A percentile compares a stretch with the other conserved stretches of the same genome.
phyloP scores from a whole-genome alignment of 495 filamentous ascomycete species.

The Penicillium roqueforti region DNA sequence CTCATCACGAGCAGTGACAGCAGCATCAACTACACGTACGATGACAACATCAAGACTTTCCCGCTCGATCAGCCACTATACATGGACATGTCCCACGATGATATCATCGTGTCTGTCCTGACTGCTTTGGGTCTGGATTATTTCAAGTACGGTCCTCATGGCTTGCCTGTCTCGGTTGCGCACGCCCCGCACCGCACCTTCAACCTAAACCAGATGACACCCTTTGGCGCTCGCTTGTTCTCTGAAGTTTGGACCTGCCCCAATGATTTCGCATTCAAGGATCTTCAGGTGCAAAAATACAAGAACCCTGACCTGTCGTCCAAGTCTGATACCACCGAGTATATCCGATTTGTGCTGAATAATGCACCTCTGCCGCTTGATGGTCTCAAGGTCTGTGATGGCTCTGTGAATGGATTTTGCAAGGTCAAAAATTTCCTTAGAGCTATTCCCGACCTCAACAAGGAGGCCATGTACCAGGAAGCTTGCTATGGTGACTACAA shows the following conservation, averaged over 20 bases:
- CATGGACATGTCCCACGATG: constrained; percentile 43
- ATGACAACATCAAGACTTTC: constrained; percentile 43
- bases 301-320: constrained; percentile 25
- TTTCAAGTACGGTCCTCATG: constrained; percentile 48
- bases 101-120: constrained; percentile 39
- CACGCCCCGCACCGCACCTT: constrained; percentile 31
- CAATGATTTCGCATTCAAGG: constrained; percentile 13
- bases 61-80: constrained; percentile 50
- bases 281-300: constrained; percentile 23
- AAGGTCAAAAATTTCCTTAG: constrained; percentile 20
- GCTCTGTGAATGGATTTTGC: constrained; percentile 28
- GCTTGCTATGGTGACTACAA: constrained; percentile 31
- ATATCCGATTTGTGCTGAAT: constrained; percentile 31
- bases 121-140: constrained; percentile 46
- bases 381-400: constrained; percentile 21
- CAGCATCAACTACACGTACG: constrained; percentile 58
- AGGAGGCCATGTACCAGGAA: constrained; percentile 26
- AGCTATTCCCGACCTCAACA: constrained; percentile 15
- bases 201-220: constrained; percentile 37
- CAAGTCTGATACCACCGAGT: constrained; percentile 16
- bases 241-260: constrained; percentile 52
- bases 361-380: constrained; percentile 28
- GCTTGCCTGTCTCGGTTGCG: constrained; percentile 45
- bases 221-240: constrained; percentile 57
- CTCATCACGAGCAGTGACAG: constrained; percentile 47